A percentile compares a stretch with the other conserved stretches of the same genome.
Conservation (phyloP, 306 rosid species). For the Sicyos edulis region DNA sequence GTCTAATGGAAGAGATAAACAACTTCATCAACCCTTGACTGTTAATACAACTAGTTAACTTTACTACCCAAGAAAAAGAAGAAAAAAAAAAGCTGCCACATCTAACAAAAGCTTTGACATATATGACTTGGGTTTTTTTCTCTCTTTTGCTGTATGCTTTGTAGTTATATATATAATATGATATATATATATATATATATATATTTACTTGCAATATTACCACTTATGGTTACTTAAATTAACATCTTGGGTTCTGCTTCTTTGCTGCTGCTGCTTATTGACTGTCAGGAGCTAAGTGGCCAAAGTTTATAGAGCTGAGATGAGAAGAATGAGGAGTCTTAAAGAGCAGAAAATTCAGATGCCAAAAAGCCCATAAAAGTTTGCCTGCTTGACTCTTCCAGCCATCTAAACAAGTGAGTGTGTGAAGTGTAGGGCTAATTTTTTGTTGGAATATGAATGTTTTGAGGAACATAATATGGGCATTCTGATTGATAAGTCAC, state of each 20-base stretch:
- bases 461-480: too few relatives aligned
- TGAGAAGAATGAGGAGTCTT: slow-evolving; percentile 25
- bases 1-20: slow-evolving; percentile 62
- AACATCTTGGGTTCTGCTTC: slow-evolving; percentile 34
- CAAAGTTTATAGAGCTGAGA: slow-evolving; percentile 21
- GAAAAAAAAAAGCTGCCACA: slow-evolving; percentile 34
- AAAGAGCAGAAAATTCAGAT: slow-evolving; percentile 21
- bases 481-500: slow-evolving; percentile 35
- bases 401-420: too few relatives aligned
- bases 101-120: slow-evolving; percentile 52
- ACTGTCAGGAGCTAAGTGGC: slow-evolving; percentile 10
- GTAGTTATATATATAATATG: slow-evolving; percentile 33
- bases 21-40: slow-evolving; percentile 45
- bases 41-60: slow-evolving; percentile 42
- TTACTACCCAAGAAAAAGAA: slow-evolving; percentile 30
- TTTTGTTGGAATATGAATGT: too few relatives aligned
- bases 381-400: too few relatives aligned
- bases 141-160: slow-evolving; percentile 37
- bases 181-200: slow-evolving; percentile 22
- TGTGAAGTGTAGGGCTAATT: too few relatives aligned
- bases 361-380: neutral
- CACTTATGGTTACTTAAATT: slow-evolving; percentile 35
- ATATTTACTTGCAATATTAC: slow-evolving; percentile 23
- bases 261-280: slow-evolving; percentile 13
- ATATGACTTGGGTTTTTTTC: slow-evolving; percentile 29